These are phyloP conservation scores for Pseudocercospora musae DNA, from an alignment of 2,329 filamentous ascomycete species.

Conservation along the genomic window DNA sequence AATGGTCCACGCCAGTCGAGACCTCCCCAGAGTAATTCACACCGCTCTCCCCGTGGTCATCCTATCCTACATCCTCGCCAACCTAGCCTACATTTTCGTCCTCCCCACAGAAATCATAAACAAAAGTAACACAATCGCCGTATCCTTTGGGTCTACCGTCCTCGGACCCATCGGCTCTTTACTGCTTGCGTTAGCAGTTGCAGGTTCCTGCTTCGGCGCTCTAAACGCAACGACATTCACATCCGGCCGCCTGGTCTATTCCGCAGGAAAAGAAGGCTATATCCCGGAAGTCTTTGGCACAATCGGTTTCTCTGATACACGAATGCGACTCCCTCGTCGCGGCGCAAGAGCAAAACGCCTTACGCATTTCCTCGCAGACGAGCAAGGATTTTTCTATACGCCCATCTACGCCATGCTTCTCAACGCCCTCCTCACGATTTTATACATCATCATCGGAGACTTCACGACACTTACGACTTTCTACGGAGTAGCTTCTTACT, in stretches of 20 bases:
- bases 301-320: slow-evolving; percentile 63
- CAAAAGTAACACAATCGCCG: slow-evolving; percentile 89
- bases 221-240: slow-evolving; percentile 95
- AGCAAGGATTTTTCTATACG: slow-evolving; percentile 82
- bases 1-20: slow-evolving; percentile 84
- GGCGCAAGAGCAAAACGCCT: slow-evolving; percentile 60
- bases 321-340: slow-evolving; percentile 38
- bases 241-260: slow-evolving; percentile 85
- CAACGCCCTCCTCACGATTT: slow-evolving; percentile 69
- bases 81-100: slow-evolving; percentile 91
- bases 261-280: slow-evolving; percentile 91
- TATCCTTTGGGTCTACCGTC: slow-evolving; percentile 85
- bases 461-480: slow-evolving; percentile 92
- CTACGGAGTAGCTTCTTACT: slow-evolving; percentile 94
- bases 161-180: slow-evolving; percentile 82
- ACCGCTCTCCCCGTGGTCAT: slow-evolving; percentile 96
- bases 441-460: slow-evolving; percentile 82
- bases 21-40: slow-evolving; percentile 92
- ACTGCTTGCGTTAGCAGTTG: slow-evolving; percentile 82
- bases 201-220: slow-evolving; percentile 87
- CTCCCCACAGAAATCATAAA: slow-evolving; percentile 78
- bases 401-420: slow-evolving; percentile 88
- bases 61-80: slow-evolving; percentile 82
- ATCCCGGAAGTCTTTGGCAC: slow-evolving; percentile 79
- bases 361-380: slow-evolving; percentile 67